Conservation (phyloP, 2,329 filamentous ascomycete genomes). For the Calycina marina region DNA sequence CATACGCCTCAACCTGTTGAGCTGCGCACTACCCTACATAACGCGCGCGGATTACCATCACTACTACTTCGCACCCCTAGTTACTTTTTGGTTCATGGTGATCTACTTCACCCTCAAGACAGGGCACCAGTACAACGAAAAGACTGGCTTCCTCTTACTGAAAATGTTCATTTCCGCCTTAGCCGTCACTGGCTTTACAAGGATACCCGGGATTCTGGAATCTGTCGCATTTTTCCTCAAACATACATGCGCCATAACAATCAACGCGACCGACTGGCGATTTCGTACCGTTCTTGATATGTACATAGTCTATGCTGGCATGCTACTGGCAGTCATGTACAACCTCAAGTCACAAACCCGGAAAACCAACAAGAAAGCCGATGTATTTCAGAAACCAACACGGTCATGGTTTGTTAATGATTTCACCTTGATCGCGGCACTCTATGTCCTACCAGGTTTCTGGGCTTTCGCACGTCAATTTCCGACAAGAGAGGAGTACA, state of each 20-base stretch:
- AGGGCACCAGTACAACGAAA: constrained; percentile 28
- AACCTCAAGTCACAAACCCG: constrained; percentile 21
- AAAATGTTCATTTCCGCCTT: constrained; percentile 34
- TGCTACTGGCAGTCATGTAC: constrained; percentile 32
- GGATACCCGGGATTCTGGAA: constrained; percentile 29
- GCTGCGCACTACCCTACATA: constrained; percentile 31
- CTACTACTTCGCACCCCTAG: constrained; percentile 44
- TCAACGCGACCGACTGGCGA: constrained; percentile 33
- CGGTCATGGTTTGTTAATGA: constrained; percentile 5
- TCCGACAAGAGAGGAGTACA: constrained; percentile 30
- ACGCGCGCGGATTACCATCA: constrained; percentile 40
- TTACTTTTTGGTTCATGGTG: constrained; percentile 47
- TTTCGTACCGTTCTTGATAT: constrained; percentile 37
- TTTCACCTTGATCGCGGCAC: constrained; percentile 7
- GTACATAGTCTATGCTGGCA: constrained; percentile 40
- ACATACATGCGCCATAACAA: constrained; percentile 31
- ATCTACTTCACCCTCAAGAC: constrained; percentile 37
- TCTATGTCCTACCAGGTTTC: constrained; percentile 12
- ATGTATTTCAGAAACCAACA: constrained; percentile 8
- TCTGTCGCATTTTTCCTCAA: constrained; percentile 25
- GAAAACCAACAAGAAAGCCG: constrained; percentile 14
- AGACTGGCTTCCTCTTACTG: constrained; percentile 26
- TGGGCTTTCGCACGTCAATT: constrained; percentile 13
- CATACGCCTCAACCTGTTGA: constrained; percentile 42
- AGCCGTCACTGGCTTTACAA: constrained; percentile 25